Evolutionary conservation across 768 basidiomycete genomes (phyloP).

Genomic region (Amanita exitialis): DNA sequence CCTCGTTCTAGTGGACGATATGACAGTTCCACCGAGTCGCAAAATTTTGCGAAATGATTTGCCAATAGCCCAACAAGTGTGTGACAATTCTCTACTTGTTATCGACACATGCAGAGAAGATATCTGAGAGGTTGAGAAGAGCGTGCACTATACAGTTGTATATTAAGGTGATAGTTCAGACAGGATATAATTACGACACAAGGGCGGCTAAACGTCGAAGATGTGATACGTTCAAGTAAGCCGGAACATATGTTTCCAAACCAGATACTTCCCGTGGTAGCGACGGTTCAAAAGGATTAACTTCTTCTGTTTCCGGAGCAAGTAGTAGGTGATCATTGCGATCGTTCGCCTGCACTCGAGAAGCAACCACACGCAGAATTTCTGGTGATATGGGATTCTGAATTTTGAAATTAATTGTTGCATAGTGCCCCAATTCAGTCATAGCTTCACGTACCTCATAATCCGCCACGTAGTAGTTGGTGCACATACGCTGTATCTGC

Average conservation of each 20-base stretch:
- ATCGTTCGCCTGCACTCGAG: slow-evolving; percentile 92
- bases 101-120: slow-evolving; percentile 3
- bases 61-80: slow-evolving; percentile 36
- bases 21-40: not conserved
- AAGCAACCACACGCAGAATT: slow-evolving; percentile 93
- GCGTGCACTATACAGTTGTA: not conserved
- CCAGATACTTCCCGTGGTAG: slow-evolving; percentile 92
- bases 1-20: not conserved
- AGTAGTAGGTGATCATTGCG: slow-evolving; percentile 94
- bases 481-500: slow-evolving; percentile 99
- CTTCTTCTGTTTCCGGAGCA: slow-evolving; percentile 94
- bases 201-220: slow-evolving; percentile 80
- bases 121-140: not conserved
- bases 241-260: slow-evolving; percentile 92
- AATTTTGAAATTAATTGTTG: slow-evolving; percentile 1
- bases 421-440: not conserved
- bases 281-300: slow-evolving; percentile 90
- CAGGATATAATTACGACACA: slow-evolving; percentile 35
- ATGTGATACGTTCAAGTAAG: slow-evolving; percentile 85
- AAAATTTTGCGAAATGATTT: slow-evolving; percentile 35
- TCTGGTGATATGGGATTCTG: slow-evolving; percentile 96
- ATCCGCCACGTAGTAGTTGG: slow-evolving; percentile 97
- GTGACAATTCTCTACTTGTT: slow-evolving; percentile 37
- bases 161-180: not conserved
- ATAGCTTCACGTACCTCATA: slow-evolving; percentile 63